Evolutionary conservation across 2,329 filamentous ascomycete species (phyloP).

Genomic region (Penicillium sp.): DNA sequence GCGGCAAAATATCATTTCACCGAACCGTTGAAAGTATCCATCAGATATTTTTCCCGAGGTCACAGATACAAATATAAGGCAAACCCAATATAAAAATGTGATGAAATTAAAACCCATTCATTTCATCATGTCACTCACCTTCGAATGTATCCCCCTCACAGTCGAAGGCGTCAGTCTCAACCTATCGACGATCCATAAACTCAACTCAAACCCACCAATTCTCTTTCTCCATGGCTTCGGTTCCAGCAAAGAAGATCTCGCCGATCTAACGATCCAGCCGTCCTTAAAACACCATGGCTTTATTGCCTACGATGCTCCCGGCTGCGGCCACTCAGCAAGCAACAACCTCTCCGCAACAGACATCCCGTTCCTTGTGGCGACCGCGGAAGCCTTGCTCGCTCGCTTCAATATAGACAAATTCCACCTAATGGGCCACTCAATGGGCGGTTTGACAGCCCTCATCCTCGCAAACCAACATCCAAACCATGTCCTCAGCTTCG

Average conservation of each 20-base stretch:
- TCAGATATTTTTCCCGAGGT: background rate
- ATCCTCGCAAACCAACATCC: conserved; percentile 18
- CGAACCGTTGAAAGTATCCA: background rate
- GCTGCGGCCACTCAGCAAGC: conserved; percentile 22
- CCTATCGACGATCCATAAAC: conserved; percentile 21
- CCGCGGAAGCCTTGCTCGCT: conserved; percentile 18
- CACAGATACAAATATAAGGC: background rate
- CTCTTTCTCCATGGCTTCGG: conserved; percentile 29
- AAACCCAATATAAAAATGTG: background rate
- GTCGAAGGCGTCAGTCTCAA: conserved; percentile 21
- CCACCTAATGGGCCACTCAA: conserved; percentile 28
- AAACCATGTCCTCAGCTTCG: conserved; percentile 21
- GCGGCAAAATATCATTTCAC: conserved; percentile 8
- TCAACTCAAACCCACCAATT: conserved; percentile 18
- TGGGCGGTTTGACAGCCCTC: conserved; percentile 26
- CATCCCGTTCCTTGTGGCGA: conserved; percentile 27
- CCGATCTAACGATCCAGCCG: conserved; percentile 18
- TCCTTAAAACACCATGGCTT: conserved; percentile 16
- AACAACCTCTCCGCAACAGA: conserved; percentile 19
- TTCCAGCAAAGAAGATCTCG: conserved; percentile 28
- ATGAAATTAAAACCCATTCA: background rate
- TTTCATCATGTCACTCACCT: conserved; percentile 12
- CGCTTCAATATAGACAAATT: conserved; percentile 21
- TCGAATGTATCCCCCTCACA: conserved; percentile 13
- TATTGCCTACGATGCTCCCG: conserved; percentile 26